Conservation (phyloP, 768 basidiomycete genomes). For the Strobilomyces dryophilus region DNA sequence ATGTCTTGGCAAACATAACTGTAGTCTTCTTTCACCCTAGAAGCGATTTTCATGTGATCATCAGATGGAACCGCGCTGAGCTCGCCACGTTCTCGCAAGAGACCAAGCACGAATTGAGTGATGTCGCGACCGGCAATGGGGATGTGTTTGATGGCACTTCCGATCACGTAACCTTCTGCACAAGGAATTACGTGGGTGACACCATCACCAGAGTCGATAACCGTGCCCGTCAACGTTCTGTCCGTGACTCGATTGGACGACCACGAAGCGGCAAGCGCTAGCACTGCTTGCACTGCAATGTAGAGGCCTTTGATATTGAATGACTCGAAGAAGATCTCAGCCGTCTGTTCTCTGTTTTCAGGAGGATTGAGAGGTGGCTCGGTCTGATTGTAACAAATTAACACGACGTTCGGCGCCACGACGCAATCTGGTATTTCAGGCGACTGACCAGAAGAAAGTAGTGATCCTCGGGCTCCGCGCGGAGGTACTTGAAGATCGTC, state of each 20-base stretch:
- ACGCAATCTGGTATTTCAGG: not conserved
- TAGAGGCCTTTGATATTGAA: constrained; percentile 90
- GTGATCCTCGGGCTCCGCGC: constrained; percentile 98
- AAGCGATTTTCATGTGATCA: constrained; percentile 87
- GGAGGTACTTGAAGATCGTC: constrained; percentile 98
- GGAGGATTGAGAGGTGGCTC: constrained; percentile 98
- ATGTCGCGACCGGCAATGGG: constrained; percentile 98
- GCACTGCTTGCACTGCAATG: constrained; percentile 67
- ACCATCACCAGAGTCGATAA: constrained; percentile 83
- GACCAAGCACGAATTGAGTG: constrained; percentile 91
- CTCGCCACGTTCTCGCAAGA: constrained; percentile 94
- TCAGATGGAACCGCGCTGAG: constrained; percentile 88
- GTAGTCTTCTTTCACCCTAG: constrained; percentile 96
- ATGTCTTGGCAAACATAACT: constrained; percentile 99
- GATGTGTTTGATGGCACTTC: constrained; percentile 97
- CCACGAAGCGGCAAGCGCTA: constrained; percentile 98
- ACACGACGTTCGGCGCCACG: not conserved
- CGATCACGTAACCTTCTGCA: constrained; percentile 44
- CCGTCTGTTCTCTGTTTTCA: constrained; percentile 98
- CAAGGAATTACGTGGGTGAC: constrained; percentile 93
- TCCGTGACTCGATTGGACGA: constrained; percentile 85
- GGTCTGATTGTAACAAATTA: constrained; percentile 53
- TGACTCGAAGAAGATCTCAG: constrained; percentile 99
- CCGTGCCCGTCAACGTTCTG: constrained; percentile 92
- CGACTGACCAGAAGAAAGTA: constrained; percentile 88